These are phyloP conservation scores for Halophytophthora polymorphica DNA, from an alignment of 352 stramenopile genomes.

Conservation along the genomic window DNA sequence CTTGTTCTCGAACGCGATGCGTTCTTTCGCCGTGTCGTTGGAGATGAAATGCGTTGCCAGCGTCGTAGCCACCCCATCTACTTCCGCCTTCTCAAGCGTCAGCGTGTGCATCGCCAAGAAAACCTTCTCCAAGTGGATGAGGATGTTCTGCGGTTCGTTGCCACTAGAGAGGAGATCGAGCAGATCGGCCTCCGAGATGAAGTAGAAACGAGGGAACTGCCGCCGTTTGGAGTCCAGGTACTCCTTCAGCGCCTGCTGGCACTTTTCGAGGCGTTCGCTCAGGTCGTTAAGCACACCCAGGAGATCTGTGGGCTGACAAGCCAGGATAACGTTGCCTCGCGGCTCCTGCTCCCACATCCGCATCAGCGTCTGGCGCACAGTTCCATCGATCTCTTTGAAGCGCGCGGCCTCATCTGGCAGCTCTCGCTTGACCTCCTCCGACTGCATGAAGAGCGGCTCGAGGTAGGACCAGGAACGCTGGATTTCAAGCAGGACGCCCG, in stretches of 20 bases:
- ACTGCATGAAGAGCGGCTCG: conserved; percentile 93
- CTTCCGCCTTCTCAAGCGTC: conserved; percentile 48
- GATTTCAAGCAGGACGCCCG: conserved; percentile 88
- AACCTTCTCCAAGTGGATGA: conserved; percentile 91
- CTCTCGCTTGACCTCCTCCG: conserved; percentile 93
- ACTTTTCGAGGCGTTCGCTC: conserved; percentile 81
- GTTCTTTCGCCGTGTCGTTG: conserved; percentile 85
- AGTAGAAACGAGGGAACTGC: conserved; percentile 94
- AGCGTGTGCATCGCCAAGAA: conserved; percentile 68
- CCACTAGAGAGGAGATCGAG: conserved; percentile 95
- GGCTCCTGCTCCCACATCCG: conserved; percentile 72
- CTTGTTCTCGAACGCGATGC: conserved; percentile 85
- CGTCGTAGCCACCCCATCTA: conserved; percentile 26
- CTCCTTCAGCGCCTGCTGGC: conserved; percentile 92
- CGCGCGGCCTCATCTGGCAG: conserved; percentile 88
- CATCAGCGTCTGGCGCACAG: conserved; percentile 60
- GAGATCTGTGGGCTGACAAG: conserved; percentile 84
- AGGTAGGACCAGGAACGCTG: conserved; percentile 95
- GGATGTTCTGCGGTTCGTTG: conserved; percentile 80
- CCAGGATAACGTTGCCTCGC: conserved; percentile 65
- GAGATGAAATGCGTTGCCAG: conserved; percentile 89
- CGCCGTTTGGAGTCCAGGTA: conserved; percentile 93
- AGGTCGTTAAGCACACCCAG: conserved; percentile 74
- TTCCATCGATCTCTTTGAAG: conserved; percentile 88
- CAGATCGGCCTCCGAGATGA: conserved; percentile 93